These are phyloP conservation scores for Nemania diffusa DNA, from an alignment of 2,329 filamentous ascomycete species.

Conservation along the genomic window DNA sequence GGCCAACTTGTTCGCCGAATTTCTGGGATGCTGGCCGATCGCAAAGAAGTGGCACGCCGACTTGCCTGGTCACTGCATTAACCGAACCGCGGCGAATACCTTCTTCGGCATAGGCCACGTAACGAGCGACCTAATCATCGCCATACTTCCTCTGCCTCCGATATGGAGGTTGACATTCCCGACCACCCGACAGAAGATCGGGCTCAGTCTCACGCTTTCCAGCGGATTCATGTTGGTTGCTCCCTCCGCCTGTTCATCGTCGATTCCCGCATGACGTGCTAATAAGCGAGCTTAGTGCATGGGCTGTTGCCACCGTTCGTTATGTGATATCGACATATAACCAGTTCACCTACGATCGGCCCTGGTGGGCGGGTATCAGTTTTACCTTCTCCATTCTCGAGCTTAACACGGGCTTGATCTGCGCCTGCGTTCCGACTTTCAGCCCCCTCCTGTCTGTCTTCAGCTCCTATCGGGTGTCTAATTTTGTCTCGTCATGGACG, in stretches of 20 bases:
- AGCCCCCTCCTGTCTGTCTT: slow-evolving; percentile 42
- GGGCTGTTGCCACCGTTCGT: slow-evolving; percentile 45
- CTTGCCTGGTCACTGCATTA: slow-evolving; percentile 44
- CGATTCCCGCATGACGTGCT: slow-evolving; percentile 14
- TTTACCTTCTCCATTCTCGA: slow-evolving; percentile 48
- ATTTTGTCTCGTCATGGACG: slow-evolving; percentile 34
- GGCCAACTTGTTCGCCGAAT: slow-evolving; percentile 62
- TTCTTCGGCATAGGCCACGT: slow-evolving; percentile 47
- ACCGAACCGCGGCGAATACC: slow-evolving; percentile 45
- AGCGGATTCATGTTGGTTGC: slow-evolving; percentile 45
- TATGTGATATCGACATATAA: slow-evolving; percentile 48
- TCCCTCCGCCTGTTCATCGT: background rate
- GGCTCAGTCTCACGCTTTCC: slow-evolving; percentile 45
- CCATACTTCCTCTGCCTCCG: slow-evolving; percentile 44
- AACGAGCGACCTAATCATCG: slow-evolving; percentile 48
- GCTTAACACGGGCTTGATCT: slow-evolving; percentile 48
- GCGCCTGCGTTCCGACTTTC: slow-evolving; percentile 46
- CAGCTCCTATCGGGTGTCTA: slow-evolving; percentile 27
- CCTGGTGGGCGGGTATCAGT: slow-evolving; percentile 48
- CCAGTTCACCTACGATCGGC: slow-evolving; percentile 44
- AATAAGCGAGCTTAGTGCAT: slow-evolving; percentile 40
- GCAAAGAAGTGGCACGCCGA: slow-evolving; percentile 44
- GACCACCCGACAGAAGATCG: slow-evolving; percentile 45
- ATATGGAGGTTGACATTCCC: slow-evolving; percentile 46
- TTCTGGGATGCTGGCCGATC: slow-evolving; percentile 46